Conservation (phyloP, 2,329 filamentous ascomycete species). For the Nemania sp. region DNA sequence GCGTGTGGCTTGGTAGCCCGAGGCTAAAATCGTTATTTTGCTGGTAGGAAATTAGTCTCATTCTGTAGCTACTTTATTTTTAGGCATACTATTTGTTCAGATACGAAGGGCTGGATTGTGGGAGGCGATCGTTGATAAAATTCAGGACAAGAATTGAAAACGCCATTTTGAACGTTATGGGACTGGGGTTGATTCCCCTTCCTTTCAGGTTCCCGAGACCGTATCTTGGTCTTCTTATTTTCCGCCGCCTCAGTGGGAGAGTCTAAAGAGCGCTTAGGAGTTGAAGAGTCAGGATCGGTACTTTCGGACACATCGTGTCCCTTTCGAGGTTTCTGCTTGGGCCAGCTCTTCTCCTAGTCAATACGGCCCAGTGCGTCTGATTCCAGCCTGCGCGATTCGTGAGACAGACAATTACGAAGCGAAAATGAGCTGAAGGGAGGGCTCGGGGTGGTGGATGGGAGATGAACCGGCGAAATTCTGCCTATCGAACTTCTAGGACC, state of each 20-base stretch:
- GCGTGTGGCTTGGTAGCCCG: slow-evolving; percentile 22
- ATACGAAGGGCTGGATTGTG: neutral
- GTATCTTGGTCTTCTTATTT: slow-evolving; percentile 3
- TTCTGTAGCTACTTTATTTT: neutral
- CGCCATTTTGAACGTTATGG: slow-evolving; percentile 18
- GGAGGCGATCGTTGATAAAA: slow-evolving; percentile 26
- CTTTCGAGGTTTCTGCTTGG: slow-evolving; percentile 33
- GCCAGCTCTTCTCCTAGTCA: slow-evolving; percentile 35
- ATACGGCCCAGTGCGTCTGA: slow-evolving; percentile 31
- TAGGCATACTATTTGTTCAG: slow-evolving; percentile 14
- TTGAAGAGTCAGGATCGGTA: slow-evolving; percentile 20
- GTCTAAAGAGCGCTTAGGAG: neutral
- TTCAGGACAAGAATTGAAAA: slow-evolving; percentile 37
- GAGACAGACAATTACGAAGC: slow-evolving; percentile 18
- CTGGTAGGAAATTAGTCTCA: slow-evolving; percentile 19
- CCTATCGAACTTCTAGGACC: slow-evolving; percentile 32
- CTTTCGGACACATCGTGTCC: slow-evolving; percentile 36
- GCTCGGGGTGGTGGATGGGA: slow-evolving; percentile 19
- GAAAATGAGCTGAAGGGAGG: slow-evolving; percentile 21
- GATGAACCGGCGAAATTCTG: slow-evolving; percentile 23
- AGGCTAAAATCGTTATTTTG: slow-evolving; percentile 13
- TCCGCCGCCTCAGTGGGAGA: slow-evolving; percentile 7
- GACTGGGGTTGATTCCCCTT: slow-evolving; percentile 20
- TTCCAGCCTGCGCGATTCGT: slow-evolving; percentile 16
- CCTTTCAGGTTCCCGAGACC: slow-evolving; percentile 12